Evolutionary conservation across 2,329 filamentous ascomycete species (phyloP).

Genomic region (Cadophora malorum): DNA sequence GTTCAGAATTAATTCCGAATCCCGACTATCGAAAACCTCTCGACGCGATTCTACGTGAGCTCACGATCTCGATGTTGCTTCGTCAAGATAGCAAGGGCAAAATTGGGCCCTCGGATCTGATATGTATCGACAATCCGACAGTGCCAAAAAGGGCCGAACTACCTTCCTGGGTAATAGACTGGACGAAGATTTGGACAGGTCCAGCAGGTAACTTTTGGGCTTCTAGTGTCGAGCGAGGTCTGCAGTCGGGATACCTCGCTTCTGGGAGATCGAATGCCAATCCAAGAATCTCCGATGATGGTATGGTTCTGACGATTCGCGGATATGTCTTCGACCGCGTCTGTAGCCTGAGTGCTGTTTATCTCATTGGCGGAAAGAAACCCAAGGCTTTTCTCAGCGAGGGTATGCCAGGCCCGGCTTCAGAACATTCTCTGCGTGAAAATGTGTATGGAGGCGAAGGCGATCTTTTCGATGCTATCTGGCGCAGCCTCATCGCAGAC

Average conservation of each 20-base stretch:
- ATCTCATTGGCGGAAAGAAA: slow-evolving; percentile 1
- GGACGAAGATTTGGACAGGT: slow-evolving; percentile 2
- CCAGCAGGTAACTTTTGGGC: slow-evolving; percentile 5
- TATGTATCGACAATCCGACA: slow-evolving; percentile 16
- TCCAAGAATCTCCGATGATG: slow-evolving; percentile 5
- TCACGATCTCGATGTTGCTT: slow-evolving; percentile 1
- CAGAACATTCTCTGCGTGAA: background rate
- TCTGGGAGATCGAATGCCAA: slow-evolving; percentile 2
- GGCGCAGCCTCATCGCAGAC: slow-evolving; percentile 9
- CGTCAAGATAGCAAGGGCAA: background rate
- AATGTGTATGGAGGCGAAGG: slow-evolving; percentile 13
- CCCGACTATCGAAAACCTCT: slow-evolving; percentile 21
- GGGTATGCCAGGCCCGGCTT: background rate
- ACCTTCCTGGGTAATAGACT: slow-evolving; percentile 11
- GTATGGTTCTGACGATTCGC: slow-evolving; percentile 1
- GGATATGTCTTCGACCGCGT: slow-evolving; percentile 14
- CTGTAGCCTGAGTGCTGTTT: background rate
- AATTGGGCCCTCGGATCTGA: slow-evolving; percentile 6
- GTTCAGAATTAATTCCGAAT: slow-evolving; percentile 13
- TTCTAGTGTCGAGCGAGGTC: slow-evolving; percentile 5
- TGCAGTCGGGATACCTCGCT: slow-evolving; percentile 4
- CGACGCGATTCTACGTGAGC: slow-evolving; percentile 9
- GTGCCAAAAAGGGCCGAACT: background rate
- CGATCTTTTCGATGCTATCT: slow-evolving; percentile 1
- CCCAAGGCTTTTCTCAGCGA: slow-evolving; percentile 8